Percentiles rank a stretch among this genome's conserved stretches.
phyloP scores from a whole-genome alignment of 1,139 yeast species.

The Eremothecium coryli region DNA sequence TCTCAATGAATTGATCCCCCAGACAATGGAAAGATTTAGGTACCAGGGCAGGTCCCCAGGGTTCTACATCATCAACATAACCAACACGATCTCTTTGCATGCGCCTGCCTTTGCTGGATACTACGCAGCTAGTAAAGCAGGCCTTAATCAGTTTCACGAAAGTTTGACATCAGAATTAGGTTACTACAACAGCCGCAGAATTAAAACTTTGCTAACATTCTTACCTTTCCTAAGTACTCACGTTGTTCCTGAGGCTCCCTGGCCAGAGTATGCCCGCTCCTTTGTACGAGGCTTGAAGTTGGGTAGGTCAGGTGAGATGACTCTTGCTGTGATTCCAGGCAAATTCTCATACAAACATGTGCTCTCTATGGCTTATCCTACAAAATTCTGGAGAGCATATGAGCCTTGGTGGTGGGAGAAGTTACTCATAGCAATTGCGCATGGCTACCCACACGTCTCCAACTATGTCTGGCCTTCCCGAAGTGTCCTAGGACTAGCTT shows the following conservation, averaged over 20 bases:
- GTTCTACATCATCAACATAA: conserved; percentile 14
- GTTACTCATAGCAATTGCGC: conserved; percentile 1
- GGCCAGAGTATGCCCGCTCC: conserved; percentile 1
- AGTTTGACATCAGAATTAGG: conserved; percentile 19
- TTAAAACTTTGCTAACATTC: conserved; percentile 13
- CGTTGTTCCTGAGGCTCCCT: background rate
- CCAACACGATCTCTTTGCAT: conserved; percentile 11
- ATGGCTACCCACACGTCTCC: conserved; percentile 2
- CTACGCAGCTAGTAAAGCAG: conserved; percentile 19
- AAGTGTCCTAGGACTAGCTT: background rate
- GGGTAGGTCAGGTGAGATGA: conserved; percentile 3
- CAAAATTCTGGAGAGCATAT: conserved; percentile 3
- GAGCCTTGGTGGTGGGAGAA: conserved; percentile 6
- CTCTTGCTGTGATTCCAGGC: background rate
- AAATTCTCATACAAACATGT: background rate
- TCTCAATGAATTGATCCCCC: conserved; percentile 14
- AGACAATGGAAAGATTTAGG: conserved; percentile 6
- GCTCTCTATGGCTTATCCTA: conserved; percentile 1
- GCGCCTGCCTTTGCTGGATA: conserved; percentile 11
- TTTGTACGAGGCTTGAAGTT: conserved; percentile 3
- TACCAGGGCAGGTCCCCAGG: conserved; percentile 4
- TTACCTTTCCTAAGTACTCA: conserved; percentile 10
- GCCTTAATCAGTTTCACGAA: conserved; percentile 23
- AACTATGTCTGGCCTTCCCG: background rate
- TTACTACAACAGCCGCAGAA: background rate